Conservation (phyloP, 306 rosid genomes). For the Medicago ruthenica region DNA sequence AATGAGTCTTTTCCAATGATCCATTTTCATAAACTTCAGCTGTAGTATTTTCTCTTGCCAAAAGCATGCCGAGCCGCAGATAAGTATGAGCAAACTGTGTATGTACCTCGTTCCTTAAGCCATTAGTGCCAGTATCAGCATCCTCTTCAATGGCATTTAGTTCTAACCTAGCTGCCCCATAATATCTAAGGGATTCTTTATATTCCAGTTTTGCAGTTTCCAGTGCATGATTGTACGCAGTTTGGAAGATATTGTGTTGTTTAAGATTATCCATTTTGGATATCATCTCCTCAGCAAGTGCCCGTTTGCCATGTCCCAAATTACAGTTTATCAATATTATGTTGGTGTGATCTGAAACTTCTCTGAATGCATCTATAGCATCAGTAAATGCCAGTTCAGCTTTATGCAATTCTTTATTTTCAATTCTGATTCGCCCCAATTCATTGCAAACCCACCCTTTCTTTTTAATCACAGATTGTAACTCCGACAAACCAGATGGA, state of each 20-base stretch:
- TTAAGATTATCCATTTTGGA: slow-evolving; percentile 70
- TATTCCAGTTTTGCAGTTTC: slow-evolving; percentile 86
- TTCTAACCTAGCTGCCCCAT: slow-evolving; percentile 86
- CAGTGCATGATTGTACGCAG: slow-evolving; percentile 72
- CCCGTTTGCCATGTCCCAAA: slow-evolving; percentile 94
- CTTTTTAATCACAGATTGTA: slow-evolving; percentile 74
- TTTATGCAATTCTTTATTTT: slow-evolving; percentile 65
- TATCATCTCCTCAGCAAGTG: slow-evolving; percentile 87
- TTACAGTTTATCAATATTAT: slow-evolving; percentile 88
- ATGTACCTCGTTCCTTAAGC: slow-evolving; percentile 76
- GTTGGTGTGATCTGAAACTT: slow-evolving; percentile 88
- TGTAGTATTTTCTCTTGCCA: slow-evolving; percentile 83
- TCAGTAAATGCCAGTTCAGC: slow-evolving; percentile 83
- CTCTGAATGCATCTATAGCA: slow-evolving; percentile 91
- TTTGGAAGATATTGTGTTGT: slow-evolving; percentile 57
- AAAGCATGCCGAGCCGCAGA: slow-evolving; percentile 93
- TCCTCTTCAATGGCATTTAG: slow-evolving; percentile 58
- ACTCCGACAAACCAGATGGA: slow-evolving; percentile 71
- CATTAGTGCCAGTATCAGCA: slow-evolving; percentile 50
- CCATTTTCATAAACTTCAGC: slow-evolving; percentile 75
- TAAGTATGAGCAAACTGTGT: slow-evolving; percentile 91
- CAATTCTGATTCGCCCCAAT: slow-evolving; percentile 83
- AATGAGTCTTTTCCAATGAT: slow-evolving; percentile 52
- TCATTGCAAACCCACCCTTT: slow-evolving; percentile 97
- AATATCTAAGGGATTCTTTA: slow-evolving; percentile 81